Conservation (phyloP, 306 rosid genomes). For the Malus orientalis region DNA sequence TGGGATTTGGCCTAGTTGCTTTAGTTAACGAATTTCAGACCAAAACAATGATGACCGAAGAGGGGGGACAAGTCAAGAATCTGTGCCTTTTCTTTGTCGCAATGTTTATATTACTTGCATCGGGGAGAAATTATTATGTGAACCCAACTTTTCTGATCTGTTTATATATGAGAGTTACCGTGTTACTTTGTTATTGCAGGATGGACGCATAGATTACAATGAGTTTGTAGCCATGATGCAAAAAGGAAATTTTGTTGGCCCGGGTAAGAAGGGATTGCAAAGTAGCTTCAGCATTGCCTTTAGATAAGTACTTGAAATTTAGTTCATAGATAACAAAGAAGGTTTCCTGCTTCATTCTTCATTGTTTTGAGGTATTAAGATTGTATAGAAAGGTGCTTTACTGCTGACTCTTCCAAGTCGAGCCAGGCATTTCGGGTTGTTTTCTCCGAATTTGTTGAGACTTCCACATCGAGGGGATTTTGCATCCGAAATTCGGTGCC, state of each 20-base stretch:
- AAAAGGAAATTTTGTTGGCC: constrained; percentile 53
- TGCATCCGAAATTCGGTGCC: background rate
- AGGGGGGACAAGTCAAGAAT: background rate
- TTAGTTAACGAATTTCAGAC: background rate
- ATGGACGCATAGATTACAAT: constrained; percentile 87
- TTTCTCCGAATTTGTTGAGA: background rate
- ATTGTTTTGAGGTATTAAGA: constrained; percentile 12
- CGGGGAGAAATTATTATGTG: background rate
- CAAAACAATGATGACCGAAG: background rate
- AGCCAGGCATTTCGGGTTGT: background rate
- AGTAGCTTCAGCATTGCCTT: constrained; percentile 60
- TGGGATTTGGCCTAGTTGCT: background rate
- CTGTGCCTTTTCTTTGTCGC: background rate
- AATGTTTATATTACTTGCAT: background rate
- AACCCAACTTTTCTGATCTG: background rate
- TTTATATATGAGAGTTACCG: background rate
- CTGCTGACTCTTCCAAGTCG: constrained; percentile 9
- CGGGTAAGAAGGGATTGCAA: constrained; percentile 64
- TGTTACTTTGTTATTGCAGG: constrained; percentile 36
- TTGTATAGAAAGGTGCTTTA: constrained; percentile 18
- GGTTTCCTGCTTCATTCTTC: constrained; percentile 1
- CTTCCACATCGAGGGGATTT: background rate
- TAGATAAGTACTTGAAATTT: constrained; percentile 56
- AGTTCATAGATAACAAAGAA: constrained; percentile 2
- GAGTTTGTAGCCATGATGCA: constrained; percentile 99